Base-by-base conservation (phyloP, 306 rosid genomes). In the Fragaria nilgerrensis region DNA sequence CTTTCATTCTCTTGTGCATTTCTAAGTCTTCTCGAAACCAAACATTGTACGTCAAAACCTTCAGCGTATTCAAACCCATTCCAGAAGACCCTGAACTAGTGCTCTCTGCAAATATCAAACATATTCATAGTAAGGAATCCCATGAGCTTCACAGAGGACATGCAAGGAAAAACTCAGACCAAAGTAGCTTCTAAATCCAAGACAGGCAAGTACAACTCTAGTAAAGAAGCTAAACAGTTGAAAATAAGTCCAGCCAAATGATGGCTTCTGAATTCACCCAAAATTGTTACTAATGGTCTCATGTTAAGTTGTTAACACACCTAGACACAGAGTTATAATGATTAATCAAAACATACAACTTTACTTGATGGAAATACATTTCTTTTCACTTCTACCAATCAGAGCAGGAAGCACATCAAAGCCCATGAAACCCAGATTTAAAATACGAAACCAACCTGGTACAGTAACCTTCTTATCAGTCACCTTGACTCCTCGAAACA, bases 1-100 rank as follows among this genome's bases (percentile, higher is more conserved):
- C 92, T 76, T 84, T 76, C 98, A 90, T 91, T 78, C 98, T 90
- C 77, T 88, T 90, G 4, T 80, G 80, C 75, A 91, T 47, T 86
- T 94, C 97, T 79, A 94, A 80, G 50, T 91, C 97, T 79, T 87
- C 97, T 22, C 96, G 87, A 61, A 91, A 90, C 98, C 98, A 91
- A 44, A 94, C 92, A 79, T 94, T 91, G 90, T 94, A 91, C 75
- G 81, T 91, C 25, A 94, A 23, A 25, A 94, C 79, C 87, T 88
- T 93, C 56, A 93, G 48, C 0, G 85, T 71, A 58, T 73, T 56
- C 65, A 32, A 41, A 43, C 49, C 83, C 63, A 74, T 77, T 47
- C 82, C 79, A 6, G 68, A 73, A 53, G 76, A 55, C 22, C 49
- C 67, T 9, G 82, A 82, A 77, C 77, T 64, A 78, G 34, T 59